These are phyloP conservation scores for Kuraishia cidri DNA, from an alignment of 805 yeast genomes.

Conservation along the genomic window DNA sequence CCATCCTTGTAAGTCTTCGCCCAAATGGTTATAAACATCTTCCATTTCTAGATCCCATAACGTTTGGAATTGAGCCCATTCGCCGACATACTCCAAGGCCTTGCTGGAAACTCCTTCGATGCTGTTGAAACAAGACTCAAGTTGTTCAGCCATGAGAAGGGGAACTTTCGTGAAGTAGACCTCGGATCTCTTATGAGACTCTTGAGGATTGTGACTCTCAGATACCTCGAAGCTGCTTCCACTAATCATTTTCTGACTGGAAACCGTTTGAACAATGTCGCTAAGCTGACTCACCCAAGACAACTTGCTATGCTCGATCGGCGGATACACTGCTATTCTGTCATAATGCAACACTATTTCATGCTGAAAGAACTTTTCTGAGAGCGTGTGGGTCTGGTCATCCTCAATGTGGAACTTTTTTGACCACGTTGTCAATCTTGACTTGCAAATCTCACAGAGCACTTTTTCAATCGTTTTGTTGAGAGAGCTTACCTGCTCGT, in stretches of 20 bases:
- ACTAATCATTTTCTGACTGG: neutral
- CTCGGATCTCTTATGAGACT: too few species aligned
- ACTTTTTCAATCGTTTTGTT: too few species aligned
- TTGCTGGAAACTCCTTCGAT: slow-evolving; percentile 22
- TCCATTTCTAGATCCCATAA: slow-evolving; percentile 49
- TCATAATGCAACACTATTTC: slow-evolving; percentile 16
- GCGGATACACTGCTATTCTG: slow-evolving; percentile 15
- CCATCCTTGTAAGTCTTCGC: slow-evolving; percentile 36
- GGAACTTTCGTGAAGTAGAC: slow-evolving; percentile 3
- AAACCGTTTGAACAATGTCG: neutral
- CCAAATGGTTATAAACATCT: slow-evolving; percentile 24
- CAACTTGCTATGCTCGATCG: slow-evolving; percentile 5
- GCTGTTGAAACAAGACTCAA: slow-evolving; percentile 11
- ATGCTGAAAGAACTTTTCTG: neutral
- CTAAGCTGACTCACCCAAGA: slow-evolving; percentile 3
- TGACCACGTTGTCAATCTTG: too few species aligned
- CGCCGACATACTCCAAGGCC: slow-evolving; percentile 26
- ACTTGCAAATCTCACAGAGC: too few species aligned
- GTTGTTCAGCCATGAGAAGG: slow-evolving; percentile 5
- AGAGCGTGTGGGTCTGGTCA: neutral
- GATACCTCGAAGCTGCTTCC: neutral
- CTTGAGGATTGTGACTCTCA: neutral
- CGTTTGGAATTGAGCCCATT: slow-evolving; percentile 49
- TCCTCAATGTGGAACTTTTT: too few species aligned
- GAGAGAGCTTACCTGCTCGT: neutral